Base-by-base conservation (phyloP, 768 basidiomycete genomes). In the Serendipita sp. region DNA sequence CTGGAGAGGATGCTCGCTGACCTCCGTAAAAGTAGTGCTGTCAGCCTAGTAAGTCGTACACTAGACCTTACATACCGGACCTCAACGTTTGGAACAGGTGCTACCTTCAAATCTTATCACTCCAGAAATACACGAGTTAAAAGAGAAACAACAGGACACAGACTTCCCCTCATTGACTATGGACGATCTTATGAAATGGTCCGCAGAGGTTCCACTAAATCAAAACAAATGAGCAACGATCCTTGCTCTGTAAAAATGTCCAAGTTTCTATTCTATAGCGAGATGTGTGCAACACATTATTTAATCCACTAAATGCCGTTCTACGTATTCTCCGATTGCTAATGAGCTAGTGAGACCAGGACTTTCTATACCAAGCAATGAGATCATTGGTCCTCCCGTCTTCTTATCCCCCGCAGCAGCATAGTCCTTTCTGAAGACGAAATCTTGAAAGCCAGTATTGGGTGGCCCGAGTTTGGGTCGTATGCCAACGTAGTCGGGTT, bases 341-440 rank as follows among this genome's bases (percentile, higher is more conserved):
- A 98, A 80, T 69, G 83, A 82, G 8, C 88, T 82, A 3, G 95
- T 98, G 71, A 98, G 74, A 0, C 95, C 95, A 0, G 95, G 95
- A 67, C 87, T 90, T 72, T 96, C 92, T 67, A 98, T 92, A 0
- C 93, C 92, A 71, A 92, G 72, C 66, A 96, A 75, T 71, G 84
- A 92, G 68, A 97, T 79, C 84, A 98, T 86, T 51, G 64, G 68
- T 44, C 68, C 70, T 13, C 60, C 62, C 67, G 38, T 72, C 71
- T 54, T 67, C 72, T 63, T 65, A 60, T n/a, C 71, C 69, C 37
- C 68, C 70, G 76, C 73, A n/a, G 74, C 73, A 0, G 82, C 79
- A 70, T 83, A 82, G 71, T 92, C 84, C 24, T 74, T 79, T 47
- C 86, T 79, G 71, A 92, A 77, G 5, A 84, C 74, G 70, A 96